phyloP scores from a whole-genome alignment of 1,284 basidiomycete genomes.

The Irpex sp. region DNA sequence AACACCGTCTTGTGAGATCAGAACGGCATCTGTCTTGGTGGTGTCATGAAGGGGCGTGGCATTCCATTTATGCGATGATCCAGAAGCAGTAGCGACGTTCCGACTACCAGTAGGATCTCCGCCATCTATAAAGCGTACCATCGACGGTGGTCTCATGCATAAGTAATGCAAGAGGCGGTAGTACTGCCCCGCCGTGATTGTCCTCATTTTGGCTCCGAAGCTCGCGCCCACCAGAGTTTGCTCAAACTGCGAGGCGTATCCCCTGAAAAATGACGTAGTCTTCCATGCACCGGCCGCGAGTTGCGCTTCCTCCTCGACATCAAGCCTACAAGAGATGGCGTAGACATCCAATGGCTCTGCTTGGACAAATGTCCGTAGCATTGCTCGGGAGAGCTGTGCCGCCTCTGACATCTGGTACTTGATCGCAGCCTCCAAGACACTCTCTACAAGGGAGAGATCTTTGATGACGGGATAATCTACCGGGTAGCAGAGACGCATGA shows the following conservation, averaged over 20 bases:
- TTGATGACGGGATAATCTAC: conserved; percentile 13
- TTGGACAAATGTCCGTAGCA: conserved; percentile 17
- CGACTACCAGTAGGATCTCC: background rate
- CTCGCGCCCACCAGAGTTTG: background rate
- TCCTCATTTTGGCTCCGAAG: conserved; percentile 14
- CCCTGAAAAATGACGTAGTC: background rate
- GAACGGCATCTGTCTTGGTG: background rate
- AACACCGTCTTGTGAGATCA: background rate
- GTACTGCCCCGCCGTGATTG: conserved; percentile 4
- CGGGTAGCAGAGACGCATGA: conserved; percentile 25
- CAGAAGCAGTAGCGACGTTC: background rate
- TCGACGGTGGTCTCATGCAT: background rate
- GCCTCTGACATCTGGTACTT: conserved; percentile 19
- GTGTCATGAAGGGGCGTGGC: background rate
- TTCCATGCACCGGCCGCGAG: conserved; percentile 9
- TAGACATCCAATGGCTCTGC: conserved; percentile 29
- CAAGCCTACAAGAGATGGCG: conserved; percentile 28
- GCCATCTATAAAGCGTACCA: background rate
- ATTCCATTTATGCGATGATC: background rate
- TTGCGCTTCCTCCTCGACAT: conserved; percentile 16
- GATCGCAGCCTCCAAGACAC: conserved; percentile 18
- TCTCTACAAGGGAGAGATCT: conserved; percentile 4
- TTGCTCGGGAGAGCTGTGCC: background rate
- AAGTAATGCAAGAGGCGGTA: conserved; percentile 11
- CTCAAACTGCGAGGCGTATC: conserved; percentile 6